Base-by-base conservation (phyloP, 345 rosid species). In the Corchorus olitorius region DNA sequence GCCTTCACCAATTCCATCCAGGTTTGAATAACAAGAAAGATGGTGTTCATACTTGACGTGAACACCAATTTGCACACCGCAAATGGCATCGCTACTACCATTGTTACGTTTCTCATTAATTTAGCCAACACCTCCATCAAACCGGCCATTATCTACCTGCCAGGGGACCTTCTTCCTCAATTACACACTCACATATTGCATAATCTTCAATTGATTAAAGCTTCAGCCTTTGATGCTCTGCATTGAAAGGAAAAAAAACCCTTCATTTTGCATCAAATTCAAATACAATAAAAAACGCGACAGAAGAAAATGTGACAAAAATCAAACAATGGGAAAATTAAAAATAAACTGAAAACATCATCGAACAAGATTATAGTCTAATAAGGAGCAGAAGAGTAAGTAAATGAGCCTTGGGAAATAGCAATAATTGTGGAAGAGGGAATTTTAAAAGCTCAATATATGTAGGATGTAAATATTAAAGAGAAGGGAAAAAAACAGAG, bases 1-100 rank as follows among this genome's bases (percentile, higher is more conserved):
- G 85, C 83, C 48, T 76, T 81, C 48, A 88, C 61, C 77, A 94
- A 75, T 81, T 90, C 92, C 54, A 80, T 65, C 87, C 89, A 88
- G 0, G 89, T 83, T 56, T 83, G 76, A 75, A 89, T 55, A 70
- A 88, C 80, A 34, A 87, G 46, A 70, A 85, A 78, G 68, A 83
- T 74, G 49, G 87, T 82, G 81, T 63, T 90, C 77, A 87, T 16
- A 49, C 86, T 76, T 78, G 88, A 78, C 19, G 79, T 0, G 56
- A 86, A 75, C 48, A 82, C 72, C 37, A 49, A 78, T 77, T 82
- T 89, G 81, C 87, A 81, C 35, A 89, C 9, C 19, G 74, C 53
- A 75, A 89, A 78, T 19, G 92, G 92, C 78, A 81, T 87, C 5
- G 82, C 84, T 64, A 79, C 85, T 62, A 86, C 56, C 72, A 77